Conservation (phyloP, 1,139 yeast genomes). For the Hemisphaericaspora xylofermentans region DNA sequence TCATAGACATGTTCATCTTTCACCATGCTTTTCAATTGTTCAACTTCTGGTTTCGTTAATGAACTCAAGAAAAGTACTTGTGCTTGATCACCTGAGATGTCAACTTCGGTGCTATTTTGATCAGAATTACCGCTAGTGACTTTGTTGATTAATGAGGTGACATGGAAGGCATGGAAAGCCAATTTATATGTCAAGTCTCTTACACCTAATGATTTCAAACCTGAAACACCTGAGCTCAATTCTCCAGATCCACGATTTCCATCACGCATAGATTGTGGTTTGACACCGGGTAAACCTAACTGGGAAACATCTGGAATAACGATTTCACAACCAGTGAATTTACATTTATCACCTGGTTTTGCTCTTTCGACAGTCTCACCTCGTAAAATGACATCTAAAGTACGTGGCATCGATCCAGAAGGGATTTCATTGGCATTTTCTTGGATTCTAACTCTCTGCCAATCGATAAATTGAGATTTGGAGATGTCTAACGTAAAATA, state of each 20-base stretch:
- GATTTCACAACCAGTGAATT: conserved; percentile 92
- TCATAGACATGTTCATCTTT: conserved; percentile 84
- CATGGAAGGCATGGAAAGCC: conserved; percentile 92
- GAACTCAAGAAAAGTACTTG: conserved; percentile 82
- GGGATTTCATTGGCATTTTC: conserved; percentile 96
- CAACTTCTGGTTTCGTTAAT: conserved; percentile 78
- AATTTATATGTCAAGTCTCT: conserved; percentile 90
- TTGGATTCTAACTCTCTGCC: conserved; percentile 97
- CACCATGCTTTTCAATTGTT: conserved; percentile 87
- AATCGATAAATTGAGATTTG: conserved; percentile 87
- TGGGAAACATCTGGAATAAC: conserved; percentile 96
- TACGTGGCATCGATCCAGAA: conserved; percentile 98
- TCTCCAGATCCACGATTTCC: conserved; percentile 56
- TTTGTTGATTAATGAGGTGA: conserved; percentile 55
- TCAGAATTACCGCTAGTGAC: conserved; percentile 38
- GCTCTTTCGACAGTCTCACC: conserved; percentile 97
- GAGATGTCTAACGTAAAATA: conserved; percentile 82
- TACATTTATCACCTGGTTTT: conserved; percentile 96
- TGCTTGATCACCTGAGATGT: conserved; percentile 47
- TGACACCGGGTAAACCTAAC: conserved; percentile 94
- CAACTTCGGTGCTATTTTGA: conserved; percentile 25
- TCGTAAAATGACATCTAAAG: conserved; percentile 86
- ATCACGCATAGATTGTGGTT: conserved; percentile 82
- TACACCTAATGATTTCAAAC: conserved; percentile 84
- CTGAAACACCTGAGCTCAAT: conserved; percentile 79